phyloP scores from a whole-genome alignment of 768 basidiomycete genomes.

The Leccinum rimulosum region DNA sequence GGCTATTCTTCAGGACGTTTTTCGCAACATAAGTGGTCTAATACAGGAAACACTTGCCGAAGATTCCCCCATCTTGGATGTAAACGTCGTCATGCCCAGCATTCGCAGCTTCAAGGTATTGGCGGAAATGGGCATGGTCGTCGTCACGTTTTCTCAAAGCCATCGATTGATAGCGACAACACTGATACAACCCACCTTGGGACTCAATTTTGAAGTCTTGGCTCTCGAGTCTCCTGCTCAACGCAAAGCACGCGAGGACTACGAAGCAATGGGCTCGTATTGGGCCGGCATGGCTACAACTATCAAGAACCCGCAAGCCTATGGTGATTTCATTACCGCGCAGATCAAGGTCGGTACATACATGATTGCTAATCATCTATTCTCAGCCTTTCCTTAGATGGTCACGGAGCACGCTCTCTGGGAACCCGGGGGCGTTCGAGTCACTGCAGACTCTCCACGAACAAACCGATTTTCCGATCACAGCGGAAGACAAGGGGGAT shows the following conservation, averaged over 20 bases:
- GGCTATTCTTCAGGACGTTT: conserved; percentile 73
- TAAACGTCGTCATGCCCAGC: conserved; percentile 61
- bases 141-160: conserved; percentile 86
- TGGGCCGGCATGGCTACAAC: conserved; percentile 82
- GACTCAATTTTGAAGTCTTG: conserved; percentile 77
- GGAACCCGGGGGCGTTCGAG: not conserved
- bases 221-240: conserved; percentile 81
- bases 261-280: conserved; percentile 75
- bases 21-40: conserved; percentile 68
- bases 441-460: conserved; percentile 10
- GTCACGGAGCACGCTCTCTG: conserved; percentile 34
- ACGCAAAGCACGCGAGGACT: conserved; percentile 69
- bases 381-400: conserved; percentile 48
- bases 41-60: conserved; percentile 75
- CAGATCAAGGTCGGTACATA: conserved; percentile 75
- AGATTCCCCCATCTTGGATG: conserved; percentile 53
- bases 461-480: not conserved
- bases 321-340: conserved; percentile 79
- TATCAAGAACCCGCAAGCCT: conserved; percentile 70
- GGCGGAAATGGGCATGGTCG: conserved; percentile 89
- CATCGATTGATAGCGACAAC: conserved; percentile 64
- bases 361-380: not conserved
- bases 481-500: not conserved
- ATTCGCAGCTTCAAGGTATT: conserved; percentile 91
- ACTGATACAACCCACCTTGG: conserved; percentile 66